Conservation (phyloP, 805 yeast species). For the Lipomyces japonicus region DNA sequence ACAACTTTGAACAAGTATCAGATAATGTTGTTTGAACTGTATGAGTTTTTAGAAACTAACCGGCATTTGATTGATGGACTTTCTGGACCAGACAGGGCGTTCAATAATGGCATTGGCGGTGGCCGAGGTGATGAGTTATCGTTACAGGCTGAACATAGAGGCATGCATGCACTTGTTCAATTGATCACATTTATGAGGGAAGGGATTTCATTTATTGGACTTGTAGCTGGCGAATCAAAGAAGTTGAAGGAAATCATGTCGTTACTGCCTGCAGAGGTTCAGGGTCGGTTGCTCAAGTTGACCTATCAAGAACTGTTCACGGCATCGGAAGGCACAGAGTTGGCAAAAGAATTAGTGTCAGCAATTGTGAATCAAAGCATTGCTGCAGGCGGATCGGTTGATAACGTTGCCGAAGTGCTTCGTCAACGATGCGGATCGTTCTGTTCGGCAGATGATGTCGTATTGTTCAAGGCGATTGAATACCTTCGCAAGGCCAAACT, state of each 20-base stretch:
- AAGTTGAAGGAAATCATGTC: conserved; percentile 53
- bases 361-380: conserved; percentile 87
- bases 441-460: conserved; percentile 89
- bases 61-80: conserved; percentile 46
- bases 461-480: conserved; percentile 90
- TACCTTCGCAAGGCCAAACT: conserved; percentile 82
- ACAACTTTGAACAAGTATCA: conserved; percentile 34
- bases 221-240: conserved; percentile 60
- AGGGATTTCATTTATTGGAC: conserved; percentile 80
- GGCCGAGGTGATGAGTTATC: conserved; percentile 37
- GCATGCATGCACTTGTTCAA: conserved; percentile 71
- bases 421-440: conserved; percentile 93
- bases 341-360: conserved; percentile 81
- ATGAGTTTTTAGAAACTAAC: conserved; percentile 43
- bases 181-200: conserved; percentile 77
- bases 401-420: conserved; percentile 76
- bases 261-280: conserved; percentile 64
- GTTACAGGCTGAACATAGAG: conserved; percentile 82
- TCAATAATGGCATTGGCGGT: conserved; percentile 15
- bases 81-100: conserved; percentile 34
- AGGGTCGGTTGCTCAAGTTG: conserved; percentile 60
- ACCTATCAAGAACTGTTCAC: conserved; percentile 75
- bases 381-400: conserved; percentile 88
- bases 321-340: conserved; percentile 56
- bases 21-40: conserved; percentile 35